Base-by-base conservation (phyloP, 2,329 filamentous ascomycete genomes). In the Ilyonectria sp. region DNA sequence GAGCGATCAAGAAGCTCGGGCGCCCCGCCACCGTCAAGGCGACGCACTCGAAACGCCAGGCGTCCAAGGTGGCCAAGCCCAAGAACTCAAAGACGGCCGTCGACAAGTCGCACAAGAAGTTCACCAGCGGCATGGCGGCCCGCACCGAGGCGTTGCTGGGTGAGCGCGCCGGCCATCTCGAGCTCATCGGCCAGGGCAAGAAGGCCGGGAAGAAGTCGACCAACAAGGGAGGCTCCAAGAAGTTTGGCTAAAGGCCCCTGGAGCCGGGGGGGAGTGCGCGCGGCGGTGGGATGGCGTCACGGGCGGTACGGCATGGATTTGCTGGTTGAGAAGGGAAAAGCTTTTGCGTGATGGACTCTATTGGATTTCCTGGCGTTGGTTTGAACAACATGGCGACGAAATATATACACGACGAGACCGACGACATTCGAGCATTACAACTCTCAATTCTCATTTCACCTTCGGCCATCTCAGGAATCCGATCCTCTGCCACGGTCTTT, bases 71-170 rank as follows among this genome's bases (percentile, higher is more conserved):
- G 35, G 78, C 78, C 78, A 89, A 89, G 79, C 81, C 85, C 44
- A 83, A 86, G 72, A 84, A 82, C 70, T 72, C 62, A 53, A 85
- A 83, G 78, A 72, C 79, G 37, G 82, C 80, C 73, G 81, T 86
- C 72, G 86, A 88, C 80, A 88, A 86, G 81, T 73, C 84, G 71
- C 84, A 85, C 80, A 85, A 84, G 74, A 88, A 89, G 78, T 86
- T 86, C 76, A 84, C 86, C 13, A 83, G 86, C 4, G 87, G 87
- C 53, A 82, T 90, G 75, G 83, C 82, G 49, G 82, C 81, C 65
- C 83, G 84, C 80, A 90, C 88, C 35, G 88, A 90, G 82, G 82
- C 83, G 69, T 81, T 90, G 75, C 82, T 90, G 46, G 87, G 87
- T 67, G 86, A 90, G 81, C 81, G 88, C 9, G 88, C 86, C 6